Percentiles rank a stretch among this genome's conserved stretches.
Conservation (phyloP, 1,284 basidiomycete species). For the Earliella scabrosa region DNA sequence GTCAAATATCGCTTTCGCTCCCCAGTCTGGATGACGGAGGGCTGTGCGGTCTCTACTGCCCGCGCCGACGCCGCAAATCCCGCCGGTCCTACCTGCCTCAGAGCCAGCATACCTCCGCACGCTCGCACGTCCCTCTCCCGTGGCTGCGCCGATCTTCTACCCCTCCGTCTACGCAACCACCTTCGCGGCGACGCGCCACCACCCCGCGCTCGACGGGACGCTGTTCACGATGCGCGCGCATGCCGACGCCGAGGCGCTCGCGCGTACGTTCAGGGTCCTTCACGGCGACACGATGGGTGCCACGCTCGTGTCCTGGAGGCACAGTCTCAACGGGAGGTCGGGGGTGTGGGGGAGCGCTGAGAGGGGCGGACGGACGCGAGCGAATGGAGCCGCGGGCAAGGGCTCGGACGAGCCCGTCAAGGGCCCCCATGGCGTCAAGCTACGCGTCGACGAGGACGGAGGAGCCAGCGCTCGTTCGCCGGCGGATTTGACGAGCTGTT, state of each 20-base stretch:
- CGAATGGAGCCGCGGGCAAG: slow-evolving; percentile 1
- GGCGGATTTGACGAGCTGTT: slow-evolving; percentile 5
- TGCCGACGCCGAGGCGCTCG: slow-evolving; percentile 63
- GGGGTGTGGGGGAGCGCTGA: slow-evolving; percentile 20
- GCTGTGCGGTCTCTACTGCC: slow-evolving; percentile 27
- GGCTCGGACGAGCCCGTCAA: slow-evolving; percentile 6
- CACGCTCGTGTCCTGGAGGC: slow-evolving; percentile 27
- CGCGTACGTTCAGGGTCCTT: slow-evolving; percentile 66
- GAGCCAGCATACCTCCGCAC: slow-evolving; percentile 45
- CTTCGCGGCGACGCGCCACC: slow-evolving; percentile 73
- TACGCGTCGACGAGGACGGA: slow-evolving; percentile 11
- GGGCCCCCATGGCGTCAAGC: slow-evolving; percentile 10
- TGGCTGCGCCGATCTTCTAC: slow-evolving; percentile 20
- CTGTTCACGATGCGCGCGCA: slow-evolving; percentile 63
- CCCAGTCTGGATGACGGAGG: too few relatives aligned
- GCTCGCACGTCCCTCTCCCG: slow-evolving; percentile 23
- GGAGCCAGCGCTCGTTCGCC: slow-evolving; percentile 7
- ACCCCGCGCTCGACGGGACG: slow-evolving; percentile 69
- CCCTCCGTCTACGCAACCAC: slow-evolving; percentile 17
- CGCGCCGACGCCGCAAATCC: slow-evolving; percentile 11
- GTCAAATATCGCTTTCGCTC: too few relatives aligned
- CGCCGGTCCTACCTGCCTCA: slow-evolving; percentile 39
- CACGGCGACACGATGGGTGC: slow-evolving; percentile 48
- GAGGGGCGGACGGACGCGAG: slow-evolving; percentile 6
- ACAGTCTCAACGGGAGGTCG: slow-evolving; percentile 8